Base-by-base conservation (phyloP, 2,329 filamentous ascomycete species). In the Trichoderma koningiopsis region DNA sequence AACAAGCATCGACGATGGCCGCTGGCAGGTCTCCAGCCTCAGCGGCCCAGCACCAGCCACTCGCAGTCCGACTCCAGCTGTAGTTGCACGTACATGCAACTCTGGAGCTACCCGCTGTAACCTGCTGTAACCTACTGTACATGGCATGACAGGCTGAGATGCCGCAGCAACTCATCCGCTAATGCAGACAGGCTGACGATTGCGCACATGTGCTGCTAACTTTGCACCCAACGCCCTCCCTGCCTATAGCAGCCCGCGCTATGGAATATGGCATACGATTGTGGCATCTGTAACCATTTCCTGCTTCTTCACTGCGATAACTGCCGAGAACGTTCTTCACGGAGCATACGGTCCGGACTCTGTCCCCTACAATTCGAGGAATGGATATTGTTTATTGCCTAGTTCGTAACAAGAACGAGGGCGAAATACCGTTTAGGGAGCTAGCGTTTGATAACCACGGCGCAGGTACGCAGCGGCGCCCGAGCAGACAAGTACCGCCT, bases 311-410 rank as follows among this genome's bases (percentile, higher is more conserved):
- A n/a, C n/a, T 37, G 33, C 33, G 7, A 3, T 16, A 13, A 63
- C 8, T 35, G 47, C 37, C 53, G 62, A 16, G 52, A 4, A 56
- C 33, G 24, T 37, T 22, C 22, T 19, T 4, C 8, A 55, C 64
- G 64, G 64, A 67, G 64, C 64, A 67, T 37, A 47, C 40, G 14
- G 55, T 67, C 64, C 64, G 63, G 53, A 14, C 29, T 22, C 37
- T n/a, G 29, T 47, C 40, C 33, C 24, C 31, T 13, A 27, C 14
- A 22, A 24, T 35, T 24, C 52, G 35, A 59, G 2, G 4, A 14
- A 43, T n/a, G 33, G 33, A 13, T 4, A 8, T 43, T 59, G 37
- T 27, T 37, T 37, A 22, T 27, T 58, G 31, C 55, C 55, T 56
- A 56, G 29, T 56, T 19, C 16, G 49, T 31, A 43, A 35, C 3